phyloP scores from a whole-genome alignment of 2,329 filamentous ascomycete genomes.

The Botrytis medusae region DNA sequence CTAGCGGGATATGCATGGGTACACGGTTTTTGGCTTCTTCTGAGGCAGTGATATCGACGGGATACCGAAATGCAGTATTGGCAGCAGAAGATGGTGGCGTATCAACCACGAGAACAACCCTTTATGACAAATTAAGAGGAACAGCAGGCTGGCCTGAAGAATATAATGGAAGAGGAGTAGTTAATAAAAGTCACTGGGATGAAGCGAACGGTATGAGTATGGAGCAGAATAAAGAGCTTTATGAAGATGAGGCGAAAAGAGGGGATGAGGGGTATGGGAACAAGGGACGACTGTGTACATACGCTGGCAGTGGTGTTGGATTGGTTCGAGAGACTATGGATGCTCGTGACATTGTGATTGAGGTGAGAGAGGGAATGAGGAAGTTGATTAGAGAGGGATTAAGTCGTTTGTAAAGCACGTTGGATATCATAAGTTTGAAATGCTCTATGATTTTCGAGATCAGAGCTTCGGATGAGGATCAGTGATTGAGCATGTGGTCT shows the following conservation, averaged over 20 bases:
- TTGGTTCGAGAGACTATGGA: slow-evolving; percentile 51
- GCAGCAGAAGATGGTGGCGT: slow-evolving; percentile 50
- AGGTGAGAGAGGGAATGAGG: slow-evolving; percentile 13
- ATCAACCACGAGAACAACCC: slow-evolving; percentile 49
- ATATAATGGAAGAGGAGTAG: slow-evolving; percentile 58
- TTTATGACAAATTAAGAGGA: slow-evolving; percentile 54
- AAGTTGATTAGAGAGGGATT: slow-evolving; percentile 11
- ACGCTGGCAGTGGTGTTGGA: slow-evolving; percentile 62
- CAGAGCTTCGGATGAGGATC: background rate
- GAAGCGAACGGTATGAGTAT: slow-evolving; percentile 41
- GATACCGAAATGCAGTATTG: slow-evolving; percentile 50
- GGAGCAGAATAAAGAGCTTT: slow-evolving; percentile 45
- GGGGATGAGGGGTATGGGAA: slow-evolving; percentile 54
- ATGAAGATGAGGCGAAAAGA: slow-evolving; percentile 47
- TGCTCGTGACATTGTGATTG: slow-evolving; percentile 51
- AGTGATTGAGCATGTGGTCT: background rate
- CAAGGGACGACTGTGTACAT: slow-evolving; percentile 57
- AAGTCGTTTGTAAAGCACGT: slow-evolving; percentile 14
- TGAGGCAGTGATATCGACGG: slow-evolving; percentile 48
- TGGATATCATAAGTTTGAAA: background rate
- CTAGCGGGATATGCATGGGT: slow-evolving; percentile 48
- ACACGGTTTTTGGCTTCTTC: slow-evolving; percentile 50
- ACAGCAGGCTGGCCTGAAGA: slow-evolving; percentile 57
- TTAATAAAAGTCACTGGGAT: slow-evolving; percentile 54
- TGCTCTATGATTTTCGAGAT: background rate